A percentile compares a stretch with the other conserved stretches of the same genome.
Conservation (phyloP, 352 stramenopile species). For the Phytophthora quininea region DNA sequence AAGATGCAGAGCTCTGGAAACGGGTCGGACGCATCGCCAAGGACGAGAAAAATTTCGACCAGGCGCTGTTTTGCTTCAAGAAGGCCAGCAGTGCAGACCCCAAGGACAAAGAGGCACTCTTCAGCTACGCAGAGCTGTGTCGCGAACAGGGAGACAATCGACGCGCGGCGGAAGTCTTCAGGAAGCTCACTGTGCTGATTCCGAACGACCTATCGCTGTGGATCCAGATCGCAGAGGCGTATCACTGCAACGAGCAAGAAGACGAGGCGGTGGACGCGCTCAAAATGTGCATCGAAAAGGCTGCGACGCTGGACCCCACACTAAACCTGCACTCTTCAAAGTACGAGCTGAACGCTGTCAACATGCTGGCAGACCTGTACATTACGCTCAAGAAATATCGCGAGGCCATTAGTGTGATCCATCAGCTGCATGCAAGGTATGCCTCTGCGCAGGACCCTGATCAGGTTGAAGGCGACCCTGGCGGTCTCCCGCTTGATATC, state of each 20-base stretch:
- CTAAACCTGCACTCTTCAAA: conserved; percentile 70
- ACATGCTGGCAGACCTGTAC: conserved; percentile 88
- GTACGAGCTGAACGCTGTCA: conserved; percentile 87
- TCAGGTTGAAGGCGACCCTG: conserved; percentile 68
- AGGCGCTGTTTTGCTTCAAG: conserved; percentile 87
- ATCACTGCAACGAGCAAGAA: conserved; percentile 88
- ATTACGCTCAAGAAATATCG: conserved; percentile 88
- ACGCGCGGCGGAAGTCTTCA: conserved; percentile 79
- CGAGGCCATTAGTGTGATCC: conserved; percentile 80
- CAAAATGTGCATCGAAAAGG: conserved; percentile 86
- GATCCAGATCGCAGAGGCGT: conserved; percentile 89
- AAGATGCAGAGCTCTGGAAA: conserved; percentile 88
- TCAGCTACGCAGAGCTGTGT: conserved; percentile 83
- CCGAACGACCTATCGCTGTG: conserved; percentile 82
- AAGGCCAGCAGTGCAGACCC: conserved; percentile 81
- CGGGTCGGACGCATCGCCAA: conserved; percentile 85
- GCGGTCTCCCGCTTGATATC: conserved; percentile 82
- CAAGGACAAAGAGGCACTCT: conserved; percentile 82
- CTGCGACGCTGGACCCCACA: conserved; percentile 58
- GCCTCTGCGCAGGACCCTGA: conserved; percentile 59
- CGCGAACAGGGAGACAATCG: conserved; percentile 81
- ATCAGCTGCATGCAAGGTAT: conserved; percentile 74
- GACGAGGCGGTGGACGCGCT: conserved; percentile 85
- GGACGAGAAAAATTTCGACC: conserved; percentile 87
- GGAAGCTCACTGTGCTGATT: conserved; percentile 73